Base-by-base conservation (phyloP, 139 green algal genomes). In the Cymbomonas tetramitiformis region DNA sequence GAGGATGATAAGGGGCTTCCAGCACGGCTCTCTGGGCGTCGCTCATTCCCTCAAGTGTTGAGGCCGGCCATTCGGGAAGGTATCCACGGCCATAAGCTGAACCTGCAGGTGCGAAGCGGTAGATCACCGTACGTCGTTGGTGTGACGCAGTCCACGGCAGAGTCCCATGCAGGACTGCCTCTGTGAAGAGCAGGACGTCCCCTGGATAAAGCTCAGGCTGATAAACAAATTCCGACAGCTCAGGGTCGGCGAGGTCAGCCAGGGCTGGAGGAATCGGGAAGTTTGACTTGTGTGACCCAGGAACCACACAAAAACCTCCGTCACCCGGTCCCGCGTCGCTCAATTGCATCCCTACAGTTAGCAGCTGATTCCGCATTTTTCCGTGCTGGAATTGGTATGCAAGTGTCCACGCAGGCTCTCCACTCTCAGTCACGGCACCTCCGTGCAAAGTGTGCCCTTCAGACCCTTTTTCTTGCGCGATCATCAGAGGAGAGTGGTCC, bases 71-170 rank as follows among this genome's bases (percentile, higher is more conserved):
- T 9, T 5, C 7, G 25, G 30, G 32, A 5, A 25, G 19, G 48
- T 67, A 67, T 18, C 31, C 52, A 15, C 60, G 49, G 36, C 49
- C 60, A 51, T 67, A 67, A 28, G 60, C 60, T 23, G 26, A 41
- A 2, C 21, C 54, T n/a, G 34, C n/a, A 15, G 49, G 48, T 10
- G 60, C 38, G 26, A 67, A 67, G 31, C 60, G 41, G 44, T 57
- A 58, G 31, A 67, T 34, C 1, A 29, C 49, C 38, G 39, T 41
- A 15, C 60, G 50, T 4, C 60, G 38, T 41, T 46, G 48, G 38
- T 44, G 25, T 38, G 54, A 31, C 5, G 25, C 60, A 0, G 38
- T 44, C 60, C 60, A 67, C 32, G 60, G 44, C 24, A 67, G 43
- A 28, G 60, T 67, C 4, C 60, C 60, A 51, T 67, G 60, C 49